Percentiles rank a stretch among this genome's conserved stretches.
Evolutionary conservation across 345 rosid genomes (phyloP).

Genomic region (Camelina hispida): DNA sequence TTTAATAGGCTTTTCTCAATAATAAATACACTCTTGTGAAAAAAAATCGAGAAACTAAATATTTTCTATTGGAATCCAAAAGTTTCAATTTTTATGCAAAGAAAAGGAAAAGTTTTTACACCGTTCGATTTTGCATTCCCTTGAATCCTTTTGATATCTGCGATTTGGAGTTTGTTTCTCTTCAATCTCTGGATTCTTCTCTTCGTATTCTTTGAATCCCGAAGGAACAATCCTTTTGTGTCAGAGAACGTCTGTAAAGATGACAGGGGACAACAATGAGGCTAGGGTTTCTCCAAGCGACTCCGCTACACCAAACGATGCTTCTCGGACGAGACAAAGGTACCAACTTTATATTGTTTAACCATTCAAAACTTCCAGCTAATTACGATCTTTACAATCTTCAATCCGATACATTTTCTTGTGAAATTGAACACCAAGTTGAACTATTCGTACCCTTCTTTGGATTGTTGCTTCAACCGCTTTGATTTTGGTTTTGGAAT

Average conservation of each 20-base stretch:
- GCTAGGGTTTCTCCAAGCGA: conserved; percentile 54
- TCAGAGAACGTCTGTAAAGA: conserved; percentile 24
- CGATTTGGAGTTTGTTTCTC: neutral
- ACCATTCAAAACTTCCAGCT: neutral
- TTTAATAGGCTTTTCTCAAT: too few species aligned
- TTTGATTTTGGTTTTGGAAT: neutral
- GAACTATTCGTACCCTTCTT: neutral
- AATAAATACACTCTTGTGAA: too few species aligned
- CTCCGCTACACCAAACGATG: conserved; percentile 39
- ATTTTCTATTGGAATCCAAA: neutral
- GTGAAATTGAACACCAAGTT: neutral
- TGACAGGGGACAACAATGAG: conserved; percentile 53
- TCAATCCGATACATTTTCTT: neutral
- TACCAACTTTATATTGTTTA: conserved; percentile 2
- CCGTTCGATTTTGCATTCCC: conserved; percentile 19
- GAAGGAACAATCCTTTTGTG: neutral
- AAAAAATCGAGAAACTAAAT: too few species aligned
- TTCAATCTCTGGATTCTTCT: conserved; percentile 2
- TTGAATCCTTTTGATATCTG: neutral
- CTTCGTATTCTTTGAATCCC: conserved; percentile 22
- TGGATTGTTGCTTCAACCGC: neutral
- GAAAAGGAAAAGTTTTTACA: neutral
- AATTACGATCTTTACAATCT: neutral
- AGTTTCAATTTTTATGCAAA: neutral
- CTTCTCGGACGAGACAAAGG: conserved; percentile 63